Conservation (phyloP, 768 basidiomycete genomes). For the Ephemerocybe angulata region DNA sequence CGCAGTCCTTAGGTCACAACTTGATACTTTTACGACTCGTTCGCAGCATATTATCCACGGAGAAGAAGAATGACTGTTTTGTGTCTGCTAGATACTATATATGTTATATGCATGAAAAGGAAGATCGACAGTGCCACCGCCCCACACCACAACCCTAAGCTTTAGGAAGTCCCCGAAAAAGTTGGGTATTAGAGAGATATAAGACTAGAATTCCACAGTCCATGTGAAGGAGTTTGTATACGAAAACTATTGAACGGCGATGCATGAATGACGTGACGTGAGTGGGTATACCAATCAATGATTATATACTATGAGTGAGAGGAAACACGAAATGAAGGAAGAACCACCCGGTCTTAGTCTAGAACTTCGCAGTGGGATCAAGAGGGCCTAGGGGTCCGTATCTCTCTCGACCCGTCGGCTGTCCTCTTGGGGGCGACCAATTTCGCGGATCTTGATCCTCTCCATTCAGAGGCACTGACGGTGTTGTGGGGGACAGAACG, state of each 20-base stretch:
- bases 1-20: too few species aligned
- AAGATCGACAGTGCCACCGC: slow-evolving; percentile 12
- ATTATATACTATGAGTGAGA: slow-evolving; percentile 19
- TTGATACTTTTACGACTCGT: too few species aligned
- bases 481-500: slow-evolving; percentile 39
- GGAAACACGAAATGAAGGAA: slow-evolving; percentile 21
- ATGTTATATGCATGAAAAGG: slow-evolving; percentile 10
- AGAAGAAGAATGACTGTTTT: slow-evolving; percentile 1
- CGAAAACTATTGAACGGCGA: slow-evolving; percentile 12
- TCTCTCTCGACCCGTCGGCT: slow-evolving; percentile 32
- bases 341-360: slow-evolving; percentile 19
- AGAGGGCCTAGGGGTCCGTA: slow-evolving; percentile 60
- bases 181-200: slow-evolving; percentile 33
- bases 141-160: slow-evolving; percentile 16
- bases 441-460: background rate
- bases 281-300: slow-evolving; percentile 38
- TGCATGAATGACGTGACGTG: slow-evolving; percentile 28
- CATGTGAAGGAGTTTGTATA: slow-evolving; percentile 23
- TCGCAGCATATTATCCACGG: background rate
- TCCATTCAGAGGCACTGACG: slow-evolving; percentile 27
- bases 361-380: slow-evolving; percentile 56
- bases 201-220: slow-evolving; percentile 30
- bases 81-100: slow-evolving; percentile 14
- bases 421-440: slow-evolving; percentile 13
- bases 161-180: slow-evolving; percentile 17